These are phyloP conservation scores for Agaricus blazei DNA, from an alignment of 768 basidiomycete species.

Conservation along the genomic window DNA sequence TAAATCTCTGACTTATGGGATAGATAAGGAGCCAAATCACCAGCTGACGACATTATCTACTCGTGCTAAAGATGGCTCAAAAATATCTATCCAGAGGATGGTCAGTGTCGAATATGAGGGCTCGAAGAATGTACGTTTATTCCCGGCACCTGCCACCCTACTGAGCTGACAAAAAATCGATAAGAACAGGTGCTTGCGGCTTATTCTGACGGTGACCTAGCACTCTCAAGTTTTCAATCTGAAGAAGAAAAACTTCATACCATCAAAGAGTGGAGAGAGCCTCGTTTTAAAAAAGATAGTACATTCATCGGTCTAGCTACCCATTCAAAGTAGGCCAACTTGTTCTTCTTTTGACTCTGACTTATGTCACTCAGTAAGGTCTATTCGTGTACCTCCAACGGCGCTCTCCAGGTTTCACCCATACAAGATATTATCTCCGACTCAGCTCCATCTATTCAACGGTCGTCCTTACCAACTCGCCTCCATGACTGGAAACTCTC, in stretches of 20 bases:
- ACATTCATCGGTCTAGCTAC: slow-evolving; percentile 58
- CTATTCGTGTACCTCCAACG: slow-evolving; percentile 68
- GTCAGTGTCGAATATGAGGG: slow-evolving; percentile 20
- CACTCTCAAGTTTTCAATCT: slow-evolving; percentile 33
- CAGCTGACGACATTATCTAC: slow-evolving; percentile 26
- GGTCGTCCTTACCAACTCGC: slow-evolving; percentile 53
- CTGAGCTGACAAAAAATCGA: slow-evolving; percentile 13
- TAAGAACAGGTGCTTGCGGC: slow-evolving; percentile 64
- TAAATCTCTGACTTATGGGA: slow-evolving; percentile 49
- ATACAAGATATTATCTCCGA: slow-evolving; percentile 13
- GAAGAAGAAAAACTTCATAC: slow-evolving; percentile 33
- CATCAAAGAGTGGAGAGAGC: slow-evolving; percentile 58
- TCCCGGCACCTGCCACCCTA: background rate
- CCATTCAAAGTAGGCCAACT: slow-evolving; percentile 40
- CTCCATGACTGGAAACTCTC: slow-evolving; percentile 66
- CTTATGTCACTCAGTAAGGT: background rate
- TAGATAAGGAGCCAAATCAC: slow-evolving; percentile 28
- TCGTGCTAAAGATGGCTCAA: slow-evolving; percentile 4
- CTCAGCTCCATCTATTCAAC: slow-evolving; percentile 10
- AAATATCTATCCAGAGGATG: slow-evolving; percentile 29
- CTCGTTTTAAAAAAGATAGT: slow-evolving; percentile 45
- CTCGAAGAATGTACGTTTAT: slow-evolving; percentile 33
- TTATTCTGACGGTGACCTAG: slow-evolving; percentile 53
- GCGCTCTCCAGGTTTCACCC: slow-evolving; percentile 53
- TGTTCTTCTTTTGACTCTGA: background rate